These are phyloP conservation scores for Sanghuangporus baumii DNA, from an alignment of 1,284 basidiomycete genomes.

Conservation along the genomic window DNA sequence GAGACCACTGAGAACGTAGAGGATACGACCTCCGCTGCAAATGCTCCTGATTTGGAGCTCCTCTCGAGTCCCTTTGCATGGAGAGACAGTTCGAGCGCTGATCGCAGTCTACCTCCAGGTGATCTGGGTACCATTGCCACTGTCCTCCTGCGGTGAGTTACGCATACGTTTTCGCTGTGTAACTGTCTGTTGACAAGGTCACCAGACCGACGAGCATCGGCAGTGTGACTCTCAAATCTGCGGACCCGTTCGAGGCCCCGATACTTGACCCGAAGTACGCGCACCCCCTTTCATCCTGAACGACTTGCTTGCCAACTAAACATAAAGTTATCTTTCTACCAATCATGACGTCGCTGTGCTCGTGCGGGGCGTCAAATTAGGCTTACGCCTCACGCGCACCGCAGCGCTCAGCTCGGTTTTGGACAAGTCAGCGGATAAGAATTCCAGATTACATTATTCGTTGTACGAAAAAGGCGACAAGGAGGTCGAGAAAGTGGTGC, in stretches of 20 bases:
- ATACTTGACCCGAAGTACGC: conserved; percentile 28
- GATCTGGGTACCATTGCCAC: conserved; percentile 19
- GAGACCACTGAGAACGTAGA: conserved; percentile 16
- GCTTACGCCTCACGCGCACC: conserved; percentile 10
- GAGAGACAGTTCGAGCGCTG: not conserved
- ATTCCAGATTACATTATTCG: conserved; percentile 7
- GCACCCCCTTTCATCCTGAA: not conserved
- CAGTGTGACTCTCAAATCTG: conserved; percentile 20
- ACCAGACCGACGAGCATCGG: conserved; percentile 18
- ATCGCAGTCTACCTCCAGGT: conserved; percentile 12
- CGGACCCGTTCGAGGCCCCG: conserved; percentile 24
- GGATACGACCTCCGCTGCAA: conserved; percentile 24
- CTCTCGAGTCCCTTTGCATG: conserved; percentile 21
- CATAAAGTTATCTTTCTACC: conserved; percentile 13
- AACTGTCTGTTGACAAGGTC: not conserved
- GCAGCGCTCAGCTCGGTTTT: not conserved
- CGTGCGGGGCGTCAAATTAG: conserved; percentile 5
- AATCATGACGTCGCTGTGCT: conserved; percentile 18
- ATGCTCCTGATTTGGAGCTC: conserved; percentile 29
- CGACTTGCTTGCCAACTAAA: not conserved
- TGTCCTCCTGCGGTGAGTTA: conserved; percentile 18
- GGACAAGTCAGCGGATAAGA: not conserved
- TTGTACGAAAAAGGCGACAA: not conserved
- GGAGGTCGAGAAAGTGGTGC: conserved; percentile 5
- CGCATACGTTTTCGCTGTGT: too few species aligned